Conservation (phyloP, 768 basidiomycete species). For the Boletus eberwhitei region DNA sequence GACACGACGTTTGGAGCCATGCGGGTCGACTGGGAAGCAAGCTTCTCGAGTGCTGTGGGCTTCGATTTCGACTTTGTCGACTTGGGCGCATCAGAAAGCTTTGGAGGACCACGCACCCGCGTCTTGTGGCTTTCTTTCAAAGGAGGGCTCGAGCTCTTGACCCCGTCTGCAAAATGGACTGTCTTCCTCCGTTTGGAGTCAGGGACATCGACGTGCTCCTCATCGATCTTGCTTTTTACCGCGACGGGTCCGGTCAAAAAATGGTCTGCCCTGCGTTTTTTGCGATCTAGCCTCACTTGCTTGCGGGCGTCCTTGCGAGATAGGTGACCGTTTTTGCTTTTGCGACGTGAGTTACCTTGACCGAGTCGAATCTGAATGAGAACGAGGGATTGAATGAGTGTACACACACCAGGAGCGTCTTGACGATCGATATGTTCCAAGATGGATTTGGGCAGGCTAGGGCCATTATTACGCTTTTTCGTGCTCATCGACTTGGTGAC, state of each 20-base stretch:
- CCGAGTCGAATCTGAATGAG: not conserved
- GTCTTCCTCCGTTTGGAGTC: conserved; percentile 45
- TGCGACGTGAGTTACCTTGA: conserved; percentile 7
- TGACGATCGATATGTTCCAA: conserved; percentile 23
- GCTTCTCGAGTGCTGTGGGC: conserved; percentile 35
- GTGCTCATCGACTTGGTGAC: conserved; percentile 7
- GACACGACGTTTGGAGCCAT: not conserved
- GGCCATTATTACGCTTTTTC: conserved; percentile 15
- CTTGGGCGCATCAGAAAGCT: not conserved
- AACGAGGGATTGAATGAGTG: too few species aligned
- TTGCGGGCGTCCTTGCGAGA: conserved; percentile 66
- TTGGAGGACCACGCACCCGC: not conserved
- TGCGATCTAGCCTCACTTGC: conserved; percentile 54
- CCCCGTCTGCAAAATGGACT: conserved; percentile 10
- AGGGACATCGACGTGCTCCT: conserved; percentile 45
- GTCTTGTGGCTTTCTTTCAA: not conserved
- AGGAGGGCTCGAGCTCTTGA: not conserved
- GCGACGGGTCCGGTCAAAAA: conserved; percentile 38
- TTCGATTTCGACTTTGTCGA: conserved; percentile 13
- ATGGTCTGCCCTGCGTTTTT: conserved; percentile 60
- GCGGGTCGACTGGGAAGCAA: conserved; percentile 20
- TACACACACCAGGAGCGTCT: conserved; percentile 12
- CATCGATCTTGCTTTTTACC: conserved; percentile 41
- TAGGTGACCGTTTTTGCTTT: conserved; percentile 11
- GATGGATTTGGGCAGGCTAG: conserved; percentile 28